Evolutionary conservation across 83 land plant species (phyloP).

Genomic region (Picea mariana): DNA sequence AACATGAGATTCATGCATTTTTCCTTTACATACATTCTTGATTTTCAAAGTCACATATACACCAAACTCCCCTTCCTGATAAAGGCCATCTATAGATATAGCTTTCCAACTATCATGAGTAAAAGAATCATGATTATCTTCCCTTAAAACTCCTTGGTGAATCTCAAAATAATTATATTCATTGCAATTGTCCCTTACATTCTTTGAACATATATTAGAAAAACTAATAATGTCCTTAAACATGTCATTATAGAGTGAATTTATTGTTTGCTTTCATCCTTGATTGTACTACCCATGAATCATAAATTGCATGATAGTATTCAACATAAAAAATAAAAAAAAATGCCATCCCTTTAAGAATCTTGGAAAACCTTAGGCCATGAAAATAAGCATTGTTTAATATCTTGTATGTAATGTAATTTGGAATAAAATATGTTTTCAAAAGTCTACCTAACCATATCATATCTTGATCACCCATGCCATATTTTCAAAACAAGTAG

Average conservation of each 20-base stretch:
- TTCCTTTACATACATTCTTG: too few relatives aligned
- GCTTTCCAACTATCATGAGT: too few relatives aligned
- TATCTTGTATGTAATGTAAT: conserved; percentile 45
- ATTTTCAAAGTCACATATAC: too few relatives aligned
- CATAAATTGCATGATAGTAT: conserved; percentile 53
- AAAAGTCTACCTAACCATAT: conserved; percentile 45
- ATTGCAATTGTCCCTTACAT: neutral
- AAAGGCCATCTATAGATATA: too few relatives aligned
- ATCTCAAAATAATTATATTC: too few relatives aligned
- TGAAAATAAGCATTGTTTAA: conserved; percentile 37
- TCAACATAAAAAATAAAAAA: conserved; percentile 42
- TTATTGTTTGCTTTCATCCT: neutral
- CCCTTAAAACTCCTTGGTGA: too few relatives aligned
- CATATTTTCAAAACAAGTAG: conserved; percentile 14
- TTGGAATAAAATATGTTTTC: conserved; percentile 62
- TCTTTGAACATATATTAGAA: neutral
- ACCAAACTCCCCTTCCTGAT: too few relatives aligned
- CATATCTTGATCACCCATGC: conserved; percentile 57
- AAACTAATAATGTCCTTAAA: neutral
- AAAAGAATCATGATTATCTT: too few relatives aligned
- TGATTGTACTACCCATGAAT: neutral
- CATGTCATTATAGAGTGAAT: neutral
- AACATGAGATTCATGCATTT: too few relatives aligned
- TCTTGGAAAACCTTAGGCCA: conserved; percentile 9
- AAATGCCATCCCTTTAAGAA: conserved; percentile 12